Conservation (phyloP, 371 early-diverging fungal species). For the Coemansia sp. region DNA sequence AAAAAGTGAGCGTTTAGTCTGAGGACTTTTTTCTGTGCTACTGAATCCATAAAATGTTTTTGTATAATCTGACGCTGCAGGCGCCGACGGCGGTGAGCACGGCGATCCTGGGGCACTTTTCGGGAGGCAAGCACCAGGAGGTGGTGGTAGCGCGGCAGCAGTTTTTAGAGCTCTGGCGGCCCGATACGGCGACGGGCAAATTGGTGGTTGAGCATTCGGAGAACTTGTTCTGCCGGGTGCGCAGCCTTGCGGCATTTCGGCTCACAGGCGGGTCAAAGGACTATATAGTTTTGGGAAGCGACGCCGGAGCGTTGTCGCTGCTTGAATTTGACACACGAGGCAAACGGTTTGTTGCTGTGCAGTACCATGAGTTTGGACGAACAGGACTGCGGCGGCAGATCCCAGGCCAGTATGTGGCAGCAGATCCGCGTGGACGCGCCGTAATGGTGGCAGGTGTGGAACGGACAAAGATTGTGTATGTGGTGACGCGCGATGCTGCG, state of each 20-base stretch:
- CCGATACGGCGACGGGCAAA: constrained; percentile 82
- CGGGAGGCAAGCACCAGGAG: constrained; percentile 89
- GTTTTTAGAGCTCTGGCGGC: constrained; percentile 76
- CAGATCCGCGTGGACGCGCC: constrained; percentile 95
- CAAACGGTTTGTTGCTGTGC: constrained; percentile 78
- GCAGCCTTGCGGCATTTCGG: constrained; percentile 81
- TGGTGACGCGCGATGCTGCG: constrained; percentile 89
- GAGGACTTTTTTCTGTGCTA: too few species aligned
- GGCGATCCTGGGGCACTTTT: constrained; percentile 88
- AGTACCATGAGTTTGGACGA: constrained; percentile 95
- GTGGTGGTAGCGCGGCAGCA: constrained; percentile 79
- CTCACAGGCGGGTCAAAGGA: constrained; percentile 82
- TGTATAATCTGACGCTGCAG: constrained; percentile 90
- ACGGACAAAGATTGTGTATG: constrained; percentile 93
- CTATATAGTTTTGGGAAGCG: constrained; percentile 86
- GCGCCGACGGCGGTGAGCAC: constrained; percentile 74
- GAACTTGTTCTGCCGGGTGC: constrained; percentile 84
- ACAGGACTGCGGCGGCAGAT: constrained; percentile 87
- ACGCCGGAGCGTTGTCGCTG: constrained; percentile 89
- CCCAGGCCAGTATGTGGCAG: constrained; percentile 93
- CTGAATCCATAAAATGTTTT: constrained; percentile 62
- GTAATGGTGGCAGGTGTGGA: constrained; percentile 94
- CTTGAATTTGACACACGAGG: constrained; percentile 81
- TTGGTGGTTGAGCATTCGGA: constrained; percentile 69
- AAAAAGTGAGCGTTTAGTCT: background rate